These are phyloP conservation scores for Suillus subalutaceus DNA, from an alignment of 768 basidiomycete species.

Conservation along the genomic window DNA sequence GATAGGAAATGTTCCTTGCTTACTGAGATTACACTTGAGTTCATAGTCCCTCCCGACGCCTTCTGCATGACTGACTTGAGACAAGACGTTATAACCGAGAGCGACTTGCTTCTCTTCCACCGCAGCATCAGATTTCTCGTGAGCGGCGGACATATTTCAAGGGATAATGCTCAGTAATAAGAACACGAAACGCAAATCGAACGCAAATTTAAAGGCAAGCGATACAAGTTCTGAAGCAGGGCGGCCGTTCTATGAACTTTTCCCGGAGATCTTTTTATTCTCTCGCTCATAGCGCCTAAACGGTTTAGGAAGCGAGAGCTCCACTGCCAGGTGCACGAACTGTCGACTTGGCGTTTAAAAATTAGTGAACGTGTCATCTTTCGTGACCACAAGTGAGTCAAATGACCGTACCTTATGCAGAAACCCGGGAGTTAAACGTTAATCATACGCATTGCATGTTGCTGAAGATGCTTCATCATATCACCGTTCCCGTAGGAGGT, in stretches of 20 bases:
- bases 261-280: neutral
- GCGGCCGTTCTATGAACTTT: neutral
- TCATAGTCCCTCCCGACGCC: conserved; percentile 36
- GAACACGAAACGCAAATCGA: neutral
- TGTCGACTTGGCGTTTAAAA: neutral
- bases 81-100: conserved; percentile 19
- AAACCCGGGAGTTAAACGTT: too few species aligned
- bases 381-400: neutral
- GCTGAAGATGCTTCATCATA: neutral
- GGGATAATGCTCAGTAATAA: neutral
- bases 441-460: neutral
- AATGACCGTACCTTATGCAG: neutral
- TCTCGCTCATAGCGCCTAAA: neutral
- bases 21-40: conserved; percentile 37
- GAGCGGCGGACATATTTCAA: neutral
- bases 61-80: conserved; percentile 15
- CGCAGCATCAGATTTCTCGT: conserved; percentile 6
- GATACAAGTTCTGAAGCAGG: neutral
- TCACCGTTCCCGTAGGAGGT: too few species aligned
- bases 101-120: conserved; percentile 21
- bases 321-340: neutral
- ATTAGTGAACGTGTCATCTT: neutral
- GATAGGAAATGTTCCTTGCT: conserved; percentile 10
- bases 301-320: neutral
- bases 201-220: neutral